Base-by-base conservation (phyloP, 768 basidiomycete species). In the Amylocystis lapponica region DNA sequence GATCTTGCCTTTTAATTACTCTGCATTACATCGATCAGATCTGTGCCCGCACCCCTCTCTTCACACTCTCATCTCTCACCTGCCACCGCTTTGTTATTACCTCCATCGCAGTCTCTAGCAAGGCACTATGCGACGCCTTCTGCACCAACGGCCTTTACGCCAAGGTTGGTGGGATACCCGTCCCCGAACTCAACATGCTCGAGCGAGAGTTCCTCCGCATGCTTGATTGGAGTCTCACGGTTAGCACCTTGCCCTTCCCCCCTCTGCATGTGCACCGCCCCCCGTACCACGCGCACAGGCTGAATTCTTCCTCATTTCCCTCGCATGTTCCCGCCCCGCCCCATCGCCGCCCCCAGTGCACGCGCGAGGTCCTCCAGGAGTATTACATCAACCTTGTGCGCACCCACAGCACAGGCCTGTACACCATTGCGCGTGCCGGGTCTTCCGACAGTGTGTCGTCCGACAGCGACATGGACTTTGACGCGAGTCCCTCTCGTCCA, bases 71-170 rank as follows among this genome's bases (percentile, higher is more conserved):
- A 27, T 95, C 93, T 27, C 80, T 98, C 57, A 98, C 95, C 19
- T 92, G 92, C 58, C 96, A 99, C 68, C 91, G 96, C 47, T 98
- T 99, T 68, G 75, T 97, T 60, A 97, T 98, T 67, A 78, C 95
- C 34, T 81, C 91, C 54, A 84, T 97, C 63, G 81, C 88, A 23
- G 90, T 93, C 46, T 86, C 90, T 49, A 86, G 83, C 69, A 98
- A 99, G 66, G 91, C 92, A 0, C 80, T 97, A 34, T 94, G 89
- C 65, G 96, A 99, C 67, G 79, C 82, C 16, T 98, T 98, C 64
- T 95, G 89, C 68, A 91, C 89, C 36, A 98, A 98, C 63, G 79
- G 76, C 44, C 80, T 94, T 58, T 98, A 98, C 67, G 91, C 96
- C 52, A 87, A 85, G 65, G 94, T 99, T 25, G 96, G 96, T 55